These are phyloP conservation scores for Globisporangium cystogenes DNA, from an alignment of 352 stramenopile species.

Conservation along the genomic window DNA sequence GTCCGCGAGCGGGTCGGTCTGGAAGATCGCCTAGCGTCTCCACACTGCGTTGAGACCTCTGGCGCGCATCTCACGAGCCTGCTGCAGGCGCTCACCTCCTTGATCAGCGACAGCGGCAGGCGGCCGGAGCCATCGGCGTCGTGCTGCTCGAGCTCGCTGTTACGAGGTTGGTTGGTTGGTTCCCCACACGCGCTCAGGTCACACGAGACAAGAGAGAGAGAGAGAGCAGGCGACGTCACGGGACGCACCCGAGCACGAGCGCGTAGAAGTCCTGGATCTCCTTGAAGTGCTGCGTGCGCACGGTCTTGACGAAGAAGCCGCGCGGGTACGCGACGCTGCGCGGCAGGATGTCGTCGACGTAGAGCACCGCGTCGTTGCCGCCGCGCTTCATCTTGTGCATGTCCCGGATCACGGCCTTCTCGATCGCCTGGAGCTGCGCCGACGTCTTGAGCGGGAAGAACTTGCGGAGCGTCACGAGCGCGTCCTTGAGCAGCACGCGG, in stretches of 20 bases:
- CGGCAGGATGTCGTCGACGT: constrained; percentile 68
- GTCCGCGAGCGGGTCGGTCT: constrained; percentile 48
- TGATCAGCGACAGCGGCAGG: constrained; percentile 31
- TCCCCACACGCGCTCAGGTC: no score
- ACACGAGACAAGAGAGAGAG: no score
- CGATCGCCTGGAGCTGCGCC: constrained; percentile 61
- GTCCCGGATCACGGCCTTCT: constrained; percentile 70
- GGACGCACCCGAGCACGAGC: constrained; percentile 38
- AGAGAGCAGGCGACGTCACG: neutral
- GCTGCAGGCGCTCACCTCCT: constrained; percentile 23
- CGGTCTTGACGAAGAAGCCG: constrained; percentile 74
- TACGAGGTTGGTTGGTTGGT: no score
- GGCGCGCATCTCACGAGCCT: no score
- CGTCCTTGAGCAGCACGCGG: constrained; percentile 67
- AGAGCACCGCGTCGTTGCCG: constrained; percentile 65
- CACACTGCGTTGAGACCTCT: no score
- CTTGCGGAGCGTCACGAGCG: constrained; percentile 60
- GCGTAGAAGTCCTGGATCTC: constrained; percentile 79
- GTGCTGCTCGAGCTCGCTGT: constrained; percentile 53
- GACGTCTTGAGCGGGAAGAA: constrained; percentile 79
- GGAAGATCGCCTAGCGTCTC: constrained; percentile 32
- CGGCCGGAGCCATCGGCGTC: constrained; percentile 37
- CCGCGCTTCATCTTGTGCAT: constrained; percentile 76
- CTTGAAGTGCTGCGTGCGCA: constrained; percentile 79
- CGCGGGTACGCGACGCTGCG: constrained; percentile 34